phyloP scores from a whole-genome alignment of 148 eudicot genomes.

The Diospyros lotus region DNA sequence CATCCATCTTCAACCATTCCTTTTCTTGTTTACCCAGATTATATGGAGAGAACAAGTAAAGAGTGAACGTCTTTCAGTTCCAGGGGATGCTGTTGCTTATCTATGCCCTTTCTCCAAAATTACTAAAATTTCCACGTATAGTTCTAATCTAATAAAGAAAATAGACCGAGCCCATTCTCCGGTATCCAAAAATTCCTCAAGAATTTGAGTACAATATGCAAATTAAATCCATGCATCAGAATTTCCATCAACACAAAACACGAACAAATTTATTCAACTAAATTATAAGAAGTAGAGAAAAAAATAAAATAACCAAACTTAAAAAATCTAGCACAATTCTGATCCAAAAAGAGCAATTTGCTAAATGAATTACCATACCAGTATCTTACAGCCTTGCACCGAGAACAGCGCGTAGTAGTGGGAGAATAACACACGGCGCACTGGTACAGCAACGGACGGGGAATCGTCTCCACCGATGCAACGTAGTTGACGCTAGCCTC shows the following conservation, averaged over 20 bases:
- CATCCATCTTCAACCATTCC: neutral
- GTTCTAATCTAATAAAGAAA: neutral
- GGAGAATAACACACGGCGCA: slow-evolving; percentile 64
- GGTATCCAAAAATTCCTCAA: neutral
- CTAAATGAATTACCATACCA: slow-evolving; percentile 41
- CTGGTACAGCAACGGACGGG: slow-evolving; percentile 26
- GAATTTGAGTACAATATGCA: neutral
- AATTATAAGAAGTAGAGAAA: neutral
- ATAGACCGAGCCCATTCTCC: slow-evolving; percentile 2
- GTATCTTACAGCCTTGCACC: slow-evolving; percentile 71
- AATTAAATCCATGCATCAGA: neutral
- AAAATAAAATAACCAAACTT: neutral
- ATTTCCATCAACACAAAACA: neutral
- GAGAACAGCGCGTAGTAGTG: slow-evolving; percentile 51
- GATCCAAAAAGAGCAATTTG: neutral
- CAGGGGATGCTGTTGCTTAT: neutral
- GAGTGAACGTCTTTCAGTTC: neutral
- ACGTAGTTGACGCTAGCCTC: slow-evolving; percentile 29
- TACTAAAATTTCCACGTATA: neutral
- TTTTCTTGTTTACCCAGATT: neutral
- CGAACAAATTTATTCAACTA: neutral
- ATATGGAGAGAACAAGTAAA: neutral
- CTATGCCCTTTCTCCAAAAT: neutral
- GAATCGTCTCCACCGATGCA: neutral
- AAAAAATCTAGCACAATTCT: neutral